Percentiles rank a stretch among this genome's conserved stretches.
Evolutionary conservation across 306 rosid genomes (phyloP).

Genomic region (Myrica gale): DNA sequence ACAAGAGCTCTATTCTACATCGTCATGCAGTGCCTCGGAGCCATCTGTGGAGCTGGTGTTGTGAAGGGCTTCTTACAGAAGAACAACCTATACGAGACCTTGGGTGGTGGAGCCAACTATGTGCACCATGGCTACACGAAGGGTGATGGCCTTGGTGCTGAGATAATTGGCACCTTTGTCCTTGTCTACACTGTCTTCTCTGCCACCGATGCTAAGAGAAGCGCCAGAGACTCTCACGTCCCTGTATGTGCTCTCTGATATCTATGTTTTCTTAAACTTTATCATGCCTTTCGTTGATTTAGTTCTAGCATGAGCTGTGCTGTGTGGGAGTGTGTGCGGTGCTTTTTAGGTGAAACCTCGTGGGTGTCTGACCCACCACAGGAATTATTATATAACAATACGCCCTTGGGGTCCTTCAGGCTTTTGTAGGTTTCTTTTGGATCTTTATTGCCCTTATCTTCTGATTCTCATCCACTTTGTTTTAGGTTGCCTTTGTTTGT

Average conservation of each 20-base stretch:
- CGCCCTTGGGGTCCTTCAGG: background rate
- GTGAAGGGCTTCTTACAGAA: conserved; percentile 69
- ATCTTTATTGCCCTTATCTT: background rate
- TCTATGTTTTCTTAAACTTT: background rate
- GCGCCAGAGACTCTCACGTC: conserved; percentile 86
- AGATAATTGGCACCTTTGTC: conserved; percentile 89
- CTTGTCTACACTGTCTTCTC: conserved; percentile 96
- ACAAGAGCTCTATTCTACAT: conserved; percentile 82
- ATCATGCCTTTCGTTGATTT: background rate
- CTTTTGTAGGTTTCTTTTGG: background rate
- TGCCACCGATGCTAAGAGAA: conserved; percentile 94
- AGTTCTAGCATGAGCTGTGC: background rate
- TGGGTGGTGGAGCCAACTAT: conserved; percentile 70
- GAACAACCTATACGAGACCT: conserved; percentile 34
- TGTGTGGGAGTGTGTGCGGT: background rate
- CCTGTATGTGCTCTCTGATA: conserved; percentile 49
- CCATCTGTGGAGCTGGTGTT: conserved; percentile 88
- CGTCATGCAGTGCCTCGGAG: conserved; percentile 85
- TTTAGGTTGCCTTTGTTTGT: no score
- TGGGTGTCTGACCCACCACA: background rate
- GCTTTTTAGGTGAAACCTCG: background rate
- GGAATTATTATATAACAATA: background rate
- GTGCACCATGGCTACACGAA: conserved; percentile 76
- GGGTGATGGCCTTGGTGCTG: conserved; percentile 85
- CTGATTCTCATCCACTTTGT: background rate